Base-by-base conservation (phyloP, 805 yeast species). In the Myxozyma sirexii region DNA sequence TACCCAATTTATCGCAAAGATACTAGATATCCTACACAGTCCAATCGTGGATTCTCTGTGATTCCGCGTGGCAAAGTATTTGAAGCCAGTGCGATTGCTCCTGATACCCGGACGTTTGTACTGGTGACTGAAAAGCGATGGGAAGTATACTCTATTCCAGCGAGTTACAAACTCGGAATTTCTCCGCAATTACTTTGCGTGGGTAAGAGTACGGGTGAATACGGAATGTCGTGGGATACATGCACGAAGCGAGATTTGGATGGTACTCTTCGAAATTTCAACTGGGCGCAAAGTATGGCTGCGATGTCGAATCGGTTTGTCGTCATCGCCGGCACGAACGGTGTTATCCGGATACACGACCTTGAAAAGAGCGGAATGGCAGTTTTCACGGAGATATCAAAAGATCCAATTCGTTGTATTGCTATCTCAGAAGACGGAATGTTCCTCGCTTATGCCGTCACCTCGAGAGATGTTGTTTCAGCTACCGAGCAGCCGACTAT, bases 1-100 rank as follows among this genome's bases (percentile, higher is more conserved):
- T 91, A 90, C 73, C 97, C 97, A 0, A 82, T 84, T 56, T 88
- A 87, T 70, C 79, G 96, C 60, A 85, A 82, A 62, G 78, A 82
- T 51, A 77, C 79, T 51, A 83, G 83, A 45, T 80, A 79, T 68
- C 74, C 77, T 27, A 82, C 86, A 0, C 85, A 83, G 58, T 73
- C 84, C 7, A 79, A 79, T 50, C 75, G 59, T n/a, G 57, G 82
- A 56, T 74, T 83, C 33, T 70, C 81, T 51, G 74, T 80, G 35
- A 75, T 77, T 72, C 75, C 83, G 53, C 76, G 80, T 74, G 62
- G 66, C 17, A 63, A 66, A 37, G 48, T 80, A 65, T 75, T 81
- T 69, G 77, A 84, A 64, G 75, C 84, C 73, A 72, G 90, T 54
- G 79, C 88, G 60, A 78, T 84, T 46, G 79, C 94, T 7, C 84